Conservation (phyloP, 164 flowering plant genomes). For the Vitis vinifera region DNA sequence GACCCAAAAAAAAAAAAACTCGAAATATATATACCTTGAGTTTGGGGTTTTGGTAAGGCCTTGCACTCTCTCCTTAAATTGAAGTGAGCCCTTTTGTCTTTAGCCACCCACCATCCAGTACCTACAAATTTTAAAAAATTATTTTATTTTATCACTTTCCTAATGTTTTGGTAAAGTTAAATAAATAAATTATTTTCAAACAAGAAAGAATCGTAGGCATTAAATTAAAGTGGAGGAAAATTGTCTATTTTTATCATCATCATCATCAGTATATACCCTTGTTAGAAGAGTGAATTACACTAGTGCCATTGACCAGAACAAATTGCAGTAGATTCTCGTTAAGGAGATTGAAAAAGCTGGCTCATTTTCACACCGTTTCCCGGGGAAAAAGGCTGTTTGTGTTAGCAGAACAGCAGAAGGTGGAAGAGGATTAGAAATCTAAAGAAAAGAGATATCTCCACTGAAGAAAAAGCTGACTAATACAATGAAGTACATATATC, state of each 20-base stretch:
- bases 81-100: slow-evolving; percentile 7
- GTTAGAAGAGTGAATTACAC: too few species aligned
- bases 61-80: slow-evolving; percentile 18
- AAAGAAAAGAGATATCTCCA: neutral
- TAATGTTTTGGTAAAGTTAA: neutral
- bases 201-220: too few species aligned
- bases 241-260: too few species aligned
- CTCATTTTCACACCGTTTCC: neutral
- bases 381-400: neutral
- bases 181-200: neutral
- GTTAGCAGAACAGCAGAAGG: neutral
- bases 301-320: too few species aligned
- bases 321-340: too few species aligned
- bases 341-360: neutral
- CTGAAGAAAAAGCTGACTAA: neutral
- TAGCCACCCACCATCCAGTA: slow-evolving; percentile 1
- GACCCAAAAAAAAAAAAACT: neutral
- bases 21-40: slow-evolving; percentile 21
- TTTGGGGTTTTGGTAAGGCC: slow-evolving; percentile 33
- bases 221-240: too few species aligned
- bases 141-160: neutral
- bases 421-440: neutral
- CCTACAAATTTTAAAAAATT: slow-evolving; percentile 6
- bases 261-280: too few species aligned
- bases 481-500: neutral